Evolutionary conservation across 1,139 yeast species (phyloP), one percentile per base, ranked within the genome.

Genomic region (Suhomyces maxii): DNA sequence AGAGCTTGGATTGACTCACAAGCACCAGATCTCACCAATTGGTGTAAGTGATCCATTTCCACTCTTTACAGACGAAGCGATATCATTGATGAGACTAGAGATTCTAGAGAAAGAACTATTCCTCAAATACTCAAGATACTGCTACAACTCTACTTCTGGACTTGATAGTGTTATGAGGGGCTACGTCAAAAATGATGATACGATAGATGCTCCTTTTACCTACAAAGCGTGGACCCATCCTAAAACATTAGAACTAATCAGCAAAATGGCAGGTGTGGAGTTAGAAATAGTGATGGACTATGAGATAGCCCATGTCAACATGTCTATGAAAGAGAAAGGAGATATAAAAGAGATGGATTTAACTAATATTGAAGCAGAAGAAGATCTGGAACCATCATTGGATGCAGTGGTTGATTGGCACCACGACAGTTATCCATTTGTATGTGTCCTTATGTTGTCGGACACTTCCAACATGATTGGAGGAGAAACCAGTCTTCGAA

Each of bases 381-480:
- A 73, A 30, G 68, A 77, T 41, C 80, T 80, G 18, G 82, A 18
- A 18, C 23, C 4, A 18, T 18, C 4, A 4, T 18, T 18, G 23
- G 23, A 18, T 18, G 23, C 80, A 36, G 69, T 79, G 40, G 82
- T 79, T 28, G 77, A 79, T 26, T 81, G 85, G 86, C 85, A 81
- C 64, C 60, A 68, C 45, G 86, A 81, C 59, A 73, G 82, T 34
- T 80, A 79, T 47, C 85, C 84, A 9, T 79, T 79, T 60, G 85
- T 81, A n/a, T 80, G 84, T 62, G 85, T 81, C 14, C 66, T 81
- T 45, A 81, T 81, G 86, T 59, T 81, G 36, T 73, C 81, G 36
- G 84, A 80, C 56, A 80, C 85, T 12, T 54, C 76, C 8, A 62
- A 67, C 35, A 80, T 81, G 85, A 64, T 76, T 59, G 85, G 84